Evolutionary conservation across 2,329 filamentous ascomycete genomes (phyloP).

Genomic region (Tolypocladium tundrense): DNA sequence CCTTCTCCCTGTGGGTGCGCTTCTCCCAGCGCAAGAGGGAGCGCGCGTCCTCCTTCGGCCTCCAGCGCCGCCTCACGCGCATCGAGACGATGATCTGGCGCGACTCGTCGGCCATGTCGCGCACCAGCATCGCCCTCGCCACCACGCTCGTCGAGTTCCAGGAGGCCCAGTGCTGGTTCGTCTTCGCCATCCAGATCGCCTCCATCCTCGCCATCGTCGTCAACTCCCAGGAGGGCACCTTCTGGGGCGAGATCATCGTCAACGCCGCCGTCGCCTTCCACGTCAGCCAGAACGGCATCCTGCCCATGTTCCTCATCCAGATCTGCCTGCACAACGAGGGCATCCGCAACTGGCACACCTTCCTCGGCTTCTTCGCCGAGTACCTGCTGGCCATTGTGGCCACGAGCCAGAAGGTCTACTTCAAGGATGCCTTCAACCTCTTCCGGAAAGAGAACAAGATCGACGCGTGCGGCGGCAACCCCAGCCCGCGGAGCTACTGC

Average conservation of each 20-base stretch:
- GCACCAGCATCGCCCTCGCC: constrained; percentile 27
- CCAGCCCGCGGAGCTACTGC: constrained; percentile 27
- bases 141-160: constrained; percentile 30
- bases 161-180: constrained; percentile 28
- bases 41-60: neutral
- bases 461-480: constrained; percentile 22
- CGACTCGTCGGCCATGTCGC: constrained; percentile 23
- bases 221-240: constrained; percentile 27
- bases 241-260: constrained; percentile 28
- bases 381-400: constrained; percentile 27
- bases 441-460: constrained; percentile 22
- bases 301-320: constrained; percentile 27
- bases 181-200: constrained; percentile 28
- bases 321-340: constrained; percentile 27
- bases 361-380: constrained; percentile 27
- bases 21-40: constrained; percentile 16
- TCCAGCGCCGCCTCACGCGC: constrained; percentile 21
- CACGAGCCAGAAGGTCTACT: constrained; percentile 24
- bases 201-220: constrained; percentile 29
- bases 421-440: constrained; percentile 21
- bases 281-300: constrained; percentile 24
- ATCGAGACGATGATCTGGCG: constrained; percentile 26
- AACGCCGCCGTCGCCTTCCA: constrained; percentile 27
- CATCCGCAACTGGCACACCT: constrained; percentile 29
- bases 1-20: constrained; percentile 24